Base-by-base conservation (phyloP, 2,329 filamentous ascomycete genomes). In the Hansfordia pulvinata region DNA sequence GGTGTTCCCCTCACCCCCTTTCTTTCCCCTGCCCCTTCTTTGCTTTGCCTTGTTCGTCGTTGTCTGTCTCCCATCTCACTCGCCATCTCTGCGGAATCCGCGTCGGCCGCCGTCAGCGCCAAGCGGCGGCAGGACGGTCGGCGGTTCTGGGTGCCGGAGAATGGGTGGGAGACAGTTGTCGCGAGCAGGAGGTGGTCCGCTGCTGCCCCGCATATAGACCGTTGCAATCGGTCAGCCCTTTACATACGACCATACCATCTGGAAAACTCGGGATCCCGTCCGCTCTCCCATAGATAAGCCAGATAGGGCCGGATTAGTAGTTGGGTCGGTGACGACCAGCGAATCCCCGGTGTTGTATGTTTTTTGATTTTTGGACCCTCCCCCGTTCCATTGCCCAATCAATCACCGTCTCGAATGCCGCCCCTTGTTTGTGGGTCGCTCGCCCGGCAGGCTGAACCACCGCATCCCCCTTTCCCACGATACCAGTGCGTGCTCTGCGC, bases 331-430 rank as follows among this genome's bases (percentile, higher is more conserved):
- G 42, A 45, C 42, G 42, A 45, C 42, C 42, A 44, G 43, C 43
- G 43, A 46, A 45, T 46, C 35, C 41, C 41, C 27, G 40, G 43
- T 46, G 43, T 46, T 46, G 43, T 46, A 45, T 46, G 43, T 46
- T 45, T 43, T 41, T 29, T 14, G n/a, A 24, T 33, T 26, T 27
- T 31, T 30, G 23, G 19, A 14, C 22, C 25, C 21, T 27, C 33
- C 15, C 15, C 2, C 10, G 6, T 18, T n/a, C 14, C n/a, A 13
- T 23, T n/a, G 20, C 26, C 23, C 30, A 11, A 11, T 26, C 27
- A 23, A 15, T 20, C 12, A n/a, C n/a, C n/a, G n/a, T n/a, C n/a
- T n/a, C n/a, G n/a, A n/a, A n/a, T 24, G 20, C 2, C 16, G 17
- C 24, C 23, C 30, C 13, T 18, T 23, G 30, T 16, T 19, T 16